These are phyloP conservation scores for Fistulinella cinereoalba DNA, from an alignment of 1,284 basidiomycete genomes.

Conservation along the genomic window DNA sequence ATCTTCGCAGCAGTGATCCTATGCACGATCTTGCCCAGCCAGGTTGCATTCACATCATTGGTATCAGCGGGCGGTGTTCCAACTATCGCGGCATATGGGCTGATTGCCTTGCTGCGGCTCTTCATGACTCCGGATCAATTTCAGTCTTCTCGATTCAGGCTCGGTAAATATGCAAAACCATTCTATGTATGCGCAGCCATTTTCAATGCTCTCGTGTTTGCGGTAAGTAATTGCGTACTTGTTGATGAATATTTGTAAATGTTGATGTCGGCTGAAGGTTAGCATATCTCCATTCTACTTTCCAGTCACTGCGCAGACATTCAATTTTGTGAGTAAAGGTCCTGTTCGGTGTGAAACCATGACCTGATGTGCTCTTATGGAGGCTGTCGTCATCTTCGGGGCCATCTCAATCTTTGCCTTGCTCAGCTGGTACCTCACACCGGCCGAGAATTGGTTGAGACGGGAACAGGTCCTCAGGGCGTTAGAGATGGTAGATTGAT, in stretches of 20 bases:
- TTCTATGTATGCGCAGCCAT: slow-evolving; percentile 66
- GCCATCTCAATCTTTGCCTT: slow-evolving; percentile 74
- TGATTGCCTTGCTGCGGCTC: slow-evolving; percentile 71
- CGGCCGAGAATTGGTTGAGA: slow-evolving; percentile 73
- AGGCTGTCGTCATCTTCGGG: slow-evolving; percentile 78
- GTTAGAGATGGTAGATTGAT: slow-evolving; percentile 31
- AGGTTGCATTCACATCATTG: slow-evolving; percentile 83
- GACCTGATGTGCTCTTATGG: not conserved
- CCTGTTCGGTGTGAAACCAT: too few species aligned
- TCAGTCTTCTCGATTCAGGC: slow-evolving; percentile 63
- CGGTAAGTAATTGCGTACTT: slow-evolving; percentile 44
- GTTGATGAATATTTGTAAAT: not conserved
- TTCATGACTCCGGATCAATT: slow-evolving; percentile 75
- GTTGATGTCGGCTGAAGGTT: slow-evolving; percentile 42
- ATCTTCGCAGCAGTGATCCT: slow-evolving; percentile 68
- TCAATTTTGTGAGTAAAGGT: slow-evolving; percentile 69
- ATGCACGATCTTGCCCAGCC: slow-evolving; percentile 81
- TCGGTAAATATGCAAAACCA: slow-evolving; percentile 62
- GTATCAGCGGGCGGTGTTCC: slow-evolving; percentile 80
- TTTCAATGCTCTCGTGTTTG: slow-evolving; percentile 73
- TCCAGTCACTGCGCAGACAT: slow-evolving; percentile 66
- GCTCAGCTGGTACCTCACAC: slow-evolving; percentile 72
- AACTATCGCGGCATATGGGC: slow-evolving; percentile 78
- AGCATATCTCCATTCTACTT: slow-evolving; percentile 81
- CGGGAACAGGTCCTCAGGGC: slow-evolving; percentile 55